Evolutionary conservation across 2,329 filamentous ascomycete genomes (phyloP).

Genomic region (Alternaria angustiovoidea): DNA sequence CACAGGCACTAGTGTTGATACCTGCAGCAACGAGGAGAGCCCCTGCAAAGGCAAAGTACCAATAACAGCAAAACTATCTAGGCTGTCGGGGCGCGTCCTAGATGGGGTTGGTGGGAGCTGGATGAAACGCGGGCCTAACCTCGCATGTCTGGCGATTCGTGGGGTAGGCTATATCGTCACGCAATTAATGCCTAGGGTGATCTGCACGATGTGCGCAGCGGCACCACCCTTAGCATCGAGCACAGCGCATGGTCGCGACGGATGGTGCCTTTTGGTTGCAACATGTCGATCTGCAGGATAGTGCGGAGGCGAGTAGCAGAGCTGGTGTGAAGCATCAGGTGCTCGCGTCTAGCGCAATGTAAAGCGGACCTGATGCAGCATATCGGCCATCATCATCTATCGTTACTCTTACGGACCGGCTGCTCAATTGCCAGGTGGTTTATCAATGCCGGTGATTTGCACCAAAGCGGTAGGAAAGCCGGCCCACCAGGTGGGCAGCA

Average conservation of each 20-base stretch:
- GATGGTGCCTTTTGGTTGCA: slow-evolving; percentile 19
- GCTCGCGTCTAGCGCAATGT: slow-evolving; percentile 18
- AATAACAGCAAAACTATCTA: slow-evolving; percentile 45
- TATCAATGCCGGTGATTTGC: slow-evolving; percentile 5
- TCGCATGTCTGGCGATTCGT: slow-evolving; percentile 51
- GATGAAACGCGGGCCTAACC: slow-evolving; percentile 50
- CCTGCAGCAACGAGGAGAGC: slow-evolving; percentile 41
- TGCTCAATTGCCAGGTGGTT: slow-evolving; percentile 17
- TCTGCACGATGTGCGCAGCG: slow-evolving; percentile 38
- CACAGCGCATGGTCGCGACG: slow-evolving; percentile 16
- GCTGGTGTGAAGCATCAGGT: slow-evolving; percentile 1
- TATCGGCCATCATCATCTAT: slow-evolving; percentile 3
- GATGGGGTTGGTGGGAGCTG: slow-evolving; percentile 43
- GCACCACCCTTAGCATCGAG: slow-evolving; percentile 26
- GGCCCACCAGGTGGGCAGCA: slow-evolving; percentile 6
- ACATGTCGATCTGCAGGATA: slow-evolving; percentile 28
- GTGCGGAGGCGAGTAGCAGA: slow-evolving; percentile 17
- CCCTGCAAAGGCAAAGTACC: slow-evolving; percentile 43
- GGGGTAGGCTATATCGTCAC: slow-evolving; percentile 44
- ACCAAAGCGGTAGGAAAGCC: slow-evolving; percentile 18
- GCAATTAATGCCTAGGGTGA: slow-evolving; percentile 34
- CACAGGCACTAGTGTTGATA: slow-evolving; percentile 47
- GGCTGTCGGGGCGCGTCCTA: slow-evolving; percentile 47
- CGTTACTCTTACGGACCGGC: slow-evolving; percentile 5
- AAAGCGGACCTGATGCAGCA: slow-evolving; percentile 19